Conservation (phyloP, 495 filamentous ascomycete genomes). For the Aspergillus hancockii region DNA sequence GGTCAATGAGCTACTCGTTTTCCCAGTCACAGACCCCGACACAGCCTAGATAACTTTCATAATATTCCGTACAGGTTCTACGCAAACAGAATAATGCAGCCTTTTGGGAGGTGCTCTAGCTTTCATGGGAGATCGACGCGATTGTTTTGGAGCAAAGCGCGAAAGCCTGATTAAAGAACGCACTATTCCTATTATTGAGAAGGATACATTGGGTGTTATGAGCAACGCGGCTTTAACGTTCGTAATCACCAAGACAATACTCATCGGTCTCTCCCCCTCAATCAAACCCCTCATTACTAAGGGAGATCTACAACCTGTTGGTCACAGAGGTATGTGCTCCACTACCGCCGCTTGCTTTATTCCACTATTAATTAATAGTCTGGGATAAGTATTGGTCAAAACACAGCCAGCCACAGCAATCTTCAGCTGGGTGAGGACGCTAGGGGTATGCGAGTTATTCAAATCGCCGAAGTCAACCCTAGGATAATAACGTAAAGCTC, state of each 20-base stretch:
- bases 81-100: neutral
- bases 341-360: neutral
- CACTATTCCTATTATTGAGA: constrained; percentile 30
- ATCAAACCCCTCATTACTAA: neutral
- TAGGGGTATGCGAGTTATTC: constrained; percentile 14
- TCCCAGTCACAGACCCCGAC: constrained; percentile 17
- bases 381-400: constrained; percentile 24
- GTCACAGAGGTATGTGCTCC: constrained; percentile 27
- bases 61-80: constrained; percentile 12
- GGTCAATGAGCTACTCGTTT: constrained; percentile 28
- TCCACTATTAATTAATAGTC: neutral
- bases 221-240: constrained; percentile 33
- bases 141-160: constrained; percentile 20
- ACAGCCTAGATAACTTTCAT: constrained; percentile 23
- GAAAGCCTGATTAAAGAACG: constrained; percentile 33
- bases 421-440: constrained; percentile 46
- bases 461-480: neutral
- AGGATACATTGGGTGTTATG: constrained; percentile 23
- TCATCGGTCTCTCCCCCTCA: neutral
- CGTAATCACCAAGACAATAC: constrained; percentile 25
- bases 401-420: constrained; percentile 21
- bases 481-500: constrained; percentile 1
- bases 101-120: constrained; percentile 24
- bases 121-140: constrained; percentile 16
- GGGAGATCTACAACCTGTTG: constrained; percentile 23